Evolutionary conservation across 495 filamentous ascomycete genomes (phyloP).

Genomic region (Penicillium angulare): DNA sequence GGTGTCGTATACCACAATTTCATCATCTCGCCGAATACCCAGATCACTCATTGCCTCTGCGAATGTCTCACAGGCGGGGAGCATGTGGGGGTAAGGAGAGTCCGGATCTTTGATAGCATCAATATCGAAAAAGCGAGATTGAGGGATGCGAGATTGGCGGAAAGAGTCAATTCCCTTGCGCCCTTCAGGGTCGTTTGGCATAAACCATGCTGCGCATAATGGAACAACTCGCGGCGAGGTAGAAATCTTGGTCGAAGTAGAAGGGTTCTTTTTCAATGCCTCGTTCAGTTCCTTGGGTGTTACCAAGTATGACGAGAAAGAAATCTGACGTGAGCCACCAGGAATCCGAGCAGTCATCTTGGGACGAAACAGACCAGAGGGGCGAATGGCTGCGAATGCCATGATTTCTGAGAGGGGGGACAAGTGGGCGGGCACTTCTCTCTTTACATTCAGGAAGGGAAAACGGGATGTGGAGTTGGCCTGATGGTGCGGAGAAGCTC

Average conservation of each 20-base stretch:
- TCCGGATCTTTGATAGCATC: constrained; percentile 84
- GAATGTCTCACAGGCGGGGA: constrained; percentile 77
- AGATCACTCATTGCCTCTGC: constrained; percentile 83
- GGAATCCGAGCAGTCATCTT: constrained; percentile 31
- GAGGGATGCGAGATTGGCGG: constrained; percentile 73
- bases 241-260: constrained; percentile 68
- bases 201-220: constrained; percentile 91
- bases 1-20: constrained; percentile 89
- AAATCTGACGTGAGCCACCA: constrained; percentile 35
- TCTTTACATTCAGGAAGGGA: neutral
- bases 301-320: constrained; percentile 78
- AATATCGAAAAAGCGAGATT: constrained; percentile 93
- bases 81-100: constrained; percentile 95
- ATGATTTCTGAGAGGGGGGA: constrained; percentile 23
- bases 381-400: constrained; percentile 39
- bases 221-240: constrained; percentile 79
- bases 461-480: constrained; percentile 10
- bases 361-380: constrained; percentile 31
- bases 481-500: constrained; percentile 23
- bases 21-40: constrained; percentile 82
- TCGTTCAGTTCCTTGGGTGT: constrained; percentile 77
- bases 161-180: constrained; percentile 78
- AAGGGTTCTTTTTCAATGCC: constrained; percentile 74
- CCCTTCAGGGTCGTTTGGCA: constrained; percentile 78
- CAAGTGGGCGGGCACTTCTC: constrained; percentile 3